A percentile compares a stretch with the other conserved stretches of the same genome.
phyloP scores from a whole-genome alignment of 305 asterid species.

The Solanum chacoense region DNA sequence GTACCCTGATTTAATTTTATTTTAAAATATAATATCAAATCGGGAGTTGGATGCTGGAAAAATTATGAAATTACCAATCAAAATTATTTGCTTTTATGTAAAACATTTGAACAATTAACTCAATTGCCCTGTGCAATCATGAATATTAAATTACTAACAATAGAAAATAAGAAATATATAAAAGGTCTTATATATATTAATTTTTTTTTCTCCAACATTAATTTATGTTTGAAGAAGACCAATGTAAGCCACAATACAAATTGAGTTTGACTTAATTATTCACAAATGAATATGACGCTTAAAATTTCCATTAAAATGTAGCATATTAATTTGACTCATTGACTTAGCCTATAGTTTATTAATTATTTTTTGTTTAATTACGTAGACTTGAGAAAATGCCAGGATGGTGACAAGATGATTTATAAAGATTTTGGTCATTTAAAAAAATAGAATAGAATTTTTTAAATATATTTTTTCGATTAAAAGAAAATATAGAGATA shows the following conservation, averaged over 20 bases:
- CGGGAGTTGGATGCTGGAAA: rapidly evolving
- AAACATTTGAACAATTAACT: not conserved
- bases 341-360: not conserved
- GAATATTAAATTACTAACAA: not conserved
- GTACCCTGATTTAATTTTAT: too few species aligned
- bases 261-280: not conserved
- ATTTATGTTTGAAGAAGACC: not conserved
- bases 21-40: not conserved
- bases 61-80: not conserved
- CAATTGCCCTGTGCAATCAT: not conserved
- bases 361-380: not conserved
- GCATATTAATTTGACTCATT: not conserved
- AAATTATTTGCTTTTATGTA: not conserved
- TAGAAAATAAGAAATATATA: too few species aligned
- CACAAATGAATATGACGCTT: not conserved
- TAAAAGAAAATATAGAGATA: not conserved
- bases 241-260: not conserved
- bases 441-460: not conserved
- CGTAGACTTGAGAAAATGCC: not conserved
- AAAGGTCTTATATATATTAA: too few species aligned
- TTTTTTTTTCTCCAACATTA: not conserved
- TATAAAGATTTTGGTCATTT: not conserved
- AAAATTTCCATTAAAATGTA: not conserved
- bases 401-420: not conserved
- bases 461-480: not conserved